These are phyloP conservation scores for Discostella stelligeroides DNA, from an alignment of 108 stramenopile genomes.

Conservation along the genomic window DNA sequence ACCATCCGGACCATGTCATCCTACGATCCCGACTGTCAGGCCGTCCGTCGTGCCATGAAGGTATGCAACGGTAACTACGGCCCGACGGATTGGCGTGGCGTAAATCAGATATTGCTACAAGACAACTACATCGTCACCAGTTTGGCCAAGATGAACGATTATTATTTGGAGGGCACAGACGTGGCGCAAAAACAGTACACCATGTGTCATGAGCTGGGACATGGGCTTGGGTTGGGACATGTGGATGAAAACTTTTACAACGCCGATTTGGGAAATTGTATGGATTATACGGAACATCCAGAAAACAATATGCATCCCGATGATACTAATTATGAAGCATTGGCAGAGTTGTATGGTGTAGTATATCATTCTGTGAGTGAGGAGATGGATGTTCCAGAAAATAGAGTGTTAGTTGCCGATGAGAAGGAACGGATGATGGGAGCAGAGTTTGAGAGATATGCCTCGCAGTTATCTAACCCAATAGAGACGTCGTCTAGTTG, in stretches of 20 bases:
- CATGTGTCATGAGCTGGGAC: slow-evolving; percentile 74
- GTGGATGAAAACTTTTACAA: slow-evolving; percentile 84
- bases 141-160: slow-evolving; percentile 80
- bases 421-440: slow-evolving; percentile 6
- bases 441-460: slow-evolving; percentile 37
- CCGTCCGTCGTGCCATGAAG: slow-evolving; percentile 57
- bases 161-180: slow-evolving; percentile 58
- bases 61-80: slow-evolving; percentile 88
- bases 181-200: slow-evolving; percentile 68
- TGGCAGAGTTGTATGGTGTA: slow-evolving; percentile 72
- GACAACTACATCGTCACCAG: slow-evolving; percentile 64
- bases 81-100: slow-evolving; percentile 76
- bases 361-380: slow-evolving; percentile 27
- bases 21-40: slow-evolving; percentile 59
- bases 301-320: slow-evolving; percentile 68
- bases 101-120: slow-evolving; percentile 62
- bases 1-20: slow-evolving; percentile 4
- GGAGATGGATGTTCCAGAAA: not conserved
- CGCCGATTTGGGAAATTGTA: slow-evolving; percentile 81
- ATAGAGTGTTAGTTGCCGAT: not conserved
- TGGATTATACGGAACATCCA: slow-evolving; percentile 80
- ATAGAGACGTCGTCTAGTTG: slow-evolving; percentile 12
- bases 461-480: slow-evolving; percentile 28
- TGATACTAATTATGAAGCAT: slow-evolving; percentile 57
- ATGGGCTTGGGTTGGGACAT: slow-evolving; percentile 82